Evolutionary conservation across 805 yeast species (phyloP).

Genomic region (Cyberlindnera bimundalis): DNA sequence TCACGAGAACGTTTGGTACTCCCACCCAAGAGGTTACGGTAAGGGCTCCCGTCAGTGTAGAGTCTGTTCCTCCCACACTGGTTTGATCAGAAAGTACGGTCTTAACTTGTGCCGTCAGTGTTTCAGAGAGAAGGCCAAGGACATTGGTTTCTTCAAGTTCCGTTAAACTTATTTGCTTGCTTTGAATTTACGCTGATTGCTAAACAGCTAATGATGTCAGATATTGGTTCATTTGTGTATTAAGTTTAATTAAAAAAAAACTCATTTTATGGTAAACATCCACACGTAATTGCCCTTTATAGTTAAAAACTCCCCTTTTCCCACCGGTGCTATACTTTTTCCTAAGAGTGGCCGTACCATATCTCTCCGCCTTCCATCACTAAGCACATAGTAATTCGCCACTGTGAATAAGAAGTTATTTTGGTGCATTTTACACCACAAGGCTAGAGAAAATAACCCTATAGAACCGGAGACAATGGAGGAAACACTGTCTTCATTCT

Average conservation of each 20-base stretch:
- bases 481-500: conserved; percentile 28
- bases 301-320: too few relatives aligned
- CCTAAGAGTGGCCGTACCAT: too few relatives aligned
- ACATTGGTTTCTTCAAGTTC: conserved; percentile 98
- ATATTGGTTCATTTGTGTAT: conserved; percentile 22
- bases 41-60: conserved; percentile 99
- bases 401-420: too few relatives aligned
- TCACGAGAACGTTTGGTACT: conserved; percentile 99
- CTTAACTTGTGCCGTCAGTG: conserved; percentile 99
- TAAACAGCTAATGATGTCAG: conserved; percentile 16
- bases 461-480: conserved; percentile 1
- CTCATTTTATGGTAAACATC: conserved; percentile 4
- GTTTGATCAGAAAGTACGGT: conserved; percentile 99
- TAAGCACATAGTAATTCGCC: too few relatives aligned
- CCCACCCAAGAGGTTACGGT: conserved; percentile 99
- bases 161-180: conserved; percentile 54
- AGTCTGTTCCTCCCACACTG: conserved; percentile 97
- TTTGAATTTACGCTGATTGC: conserved; percentile 8
- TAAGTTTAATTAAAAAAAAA: conserved; percentile 8
- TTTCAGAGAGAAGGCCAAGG: conserved; percentile 99
- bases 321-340: too few relatives aligned
- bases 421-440: too few relatives aligned
- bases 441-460: too few relatives aligned
- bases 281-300: too few relatives aligned
- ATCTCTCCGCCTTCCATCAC: too few relatives aligned